A percentile compares a stretch with the other conserved stretches of the same genome.
Conservation (phyloP, 1,284 basidiomycete species). For the Marasmius fiardii region DNA sequence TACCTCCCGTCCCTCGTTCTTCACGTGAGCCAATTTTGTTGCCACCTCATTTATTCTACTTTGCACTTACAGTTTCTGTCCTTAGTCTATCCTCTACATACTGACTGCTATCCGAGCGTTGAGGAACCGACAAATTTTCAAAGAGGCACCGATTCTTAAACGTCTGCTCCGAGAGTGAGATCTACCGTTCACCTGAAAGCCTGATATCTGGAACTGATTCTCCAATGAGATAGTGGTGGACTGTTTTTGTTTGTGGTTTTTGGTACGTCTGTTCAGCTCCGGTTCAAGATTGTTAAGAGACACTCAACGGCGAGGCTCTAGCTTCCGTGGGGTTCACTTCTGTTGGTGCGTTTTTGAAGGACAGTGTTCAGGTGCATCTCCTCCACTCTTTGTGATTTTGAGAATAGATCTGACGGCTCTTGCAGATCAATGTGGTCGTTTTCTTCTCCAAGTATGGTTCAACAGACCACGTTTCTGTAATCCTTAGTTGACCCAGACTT, state of each 20-base stretch:
- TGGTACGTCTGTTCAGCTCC: conserved; percentile 17
- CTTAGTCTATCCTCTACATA: conserved; percentile 30
- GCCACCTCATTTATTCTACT: not conserved
- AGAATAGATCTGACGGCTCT: not conserved
- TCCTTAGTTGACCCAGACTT: not conserved
- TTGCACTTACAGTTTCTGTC: not conserved
- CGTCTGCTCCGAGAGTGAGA: conserved; percentile 35
- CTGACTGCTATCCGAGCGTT: conserved; percentile 31
- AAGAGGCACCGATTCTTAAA: conserved; percentile 29
- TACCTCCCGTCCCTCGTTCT: conserved; percentile 33
- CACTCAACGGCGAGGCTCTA: conserved; percentile 11
- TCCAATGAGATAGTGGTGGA: conserved; percentile 24
- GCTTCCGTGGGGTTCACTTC: conserved; percentile 31
- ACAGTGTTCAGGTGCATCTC: conserved; percentile 24
- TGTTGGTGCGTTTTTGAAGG: conserved; percentile 29
- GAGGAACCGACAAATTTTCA: conserved; percentile 27
- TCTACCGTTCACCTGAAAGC: not conserved
- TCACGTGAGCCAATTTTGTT: conserved; percentile 25
- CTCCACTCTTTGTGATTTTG: not conserved
- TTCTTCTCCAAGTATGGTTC: conserved; percentile 26
- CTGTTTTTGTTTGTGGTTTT: conserved; percentile 34
- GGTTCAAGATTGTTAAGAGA: not conserved
- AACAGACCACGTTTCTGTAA: not conserved
- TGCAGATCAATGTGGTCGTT: conserved; percentile 30
- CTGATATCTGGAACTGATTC: not conserved